These are phyloP conservation scores for Zasmidium cellare DNA, from an alignment of 2,329 filamentous ascomycete genomes.

Conservation along the genomic window DNA sequence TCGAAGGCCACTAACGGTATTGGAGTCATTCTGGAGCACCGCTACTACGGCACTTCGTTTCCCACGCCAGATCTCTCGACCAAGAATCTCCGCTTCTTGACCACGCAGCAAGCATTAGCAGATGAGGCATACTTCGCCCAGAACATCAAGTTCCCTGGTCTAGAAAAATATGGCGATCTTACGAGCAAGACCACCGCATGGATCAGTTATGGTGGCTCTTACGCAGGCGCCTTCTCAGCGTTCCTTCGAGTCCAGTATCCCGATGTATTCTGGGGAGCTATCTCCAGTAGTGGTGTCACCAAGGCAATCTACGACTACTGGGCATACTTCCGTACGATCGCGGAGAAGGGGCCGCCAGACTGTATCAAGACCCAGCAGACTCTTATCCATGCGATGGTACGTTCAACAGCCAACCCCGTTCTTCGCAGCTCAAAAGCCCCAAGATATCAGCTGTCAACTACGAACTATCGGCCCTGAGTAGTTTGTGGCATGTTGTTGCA, in stretches of 20 bases:
- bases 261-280: slow-evolving; percentile 74
- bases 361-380: slow-evolving; percentile 68
- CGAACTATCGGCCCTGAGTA: no score
- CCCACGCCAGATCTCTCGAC: slow-evolving; percentile 67
- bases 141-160: slow-evolving; percentile 68
- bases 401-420: no score
- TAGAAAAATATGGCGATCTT: slow-evolving; percentile 64
- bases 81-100: slow-evolving; percentile 74
- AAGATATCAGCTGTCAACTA: no score
- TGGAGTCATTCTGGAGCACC: slow-evolving; percentile 79
- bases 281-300: slow-evolving; percentile 76
- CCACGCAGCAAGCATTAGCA: slow-evolving; percentile 78
- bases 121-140: slow-evolving; percentile 79
- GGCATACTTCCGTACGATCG: slow-evolving; percentile 62
- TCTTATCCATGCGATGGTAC: slow-evolving; percentile 52
- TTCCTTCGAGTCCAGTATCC: slow-evolving; percentile 77
- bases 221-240: slow-evolving; percentile 77
- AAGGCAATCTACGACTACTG: slow-evolving; percentile 73
- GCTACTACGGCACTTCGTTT: slow-evolving; percentile 80
- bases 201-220: slow-evolving; percentile 81
- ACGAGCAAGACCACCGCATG: slow-evolving; percentile 67
- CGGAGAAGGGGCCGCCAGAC: slow-evolving; percentile 56
- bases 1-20: slow-evolving; percentile 71
- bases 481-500: no score
- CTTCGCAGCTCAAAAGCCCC: no score